Percentiles rank a stretch among this genome's conserved stretches.
Conservation (phyloP, 306 rosid genomes). For the Rubus parviflorus region DNA sequence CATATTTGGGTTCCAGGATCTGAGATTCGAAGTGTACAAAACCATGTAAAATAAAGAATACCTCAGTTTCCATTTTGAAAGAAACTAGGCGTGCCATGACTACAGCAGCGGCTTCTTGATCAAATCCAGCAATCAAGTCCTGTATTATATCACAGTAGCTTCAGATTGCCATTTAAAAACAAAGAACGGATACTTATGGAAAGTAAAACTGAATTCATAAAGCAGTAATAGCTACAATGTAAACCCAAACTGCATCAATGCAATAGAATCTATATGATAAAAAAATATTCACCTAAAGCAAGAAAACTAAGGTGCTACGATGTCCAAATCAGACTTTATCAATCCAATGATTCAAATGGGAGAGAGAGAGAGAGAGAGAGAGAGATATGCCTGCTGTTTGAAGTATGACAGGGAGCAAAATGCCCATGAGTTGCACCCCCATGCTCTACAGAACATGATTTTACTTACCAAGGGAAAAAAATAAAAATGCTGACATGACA, state of each 20-base stretch:
- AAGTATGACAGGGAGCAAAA: not conserved
- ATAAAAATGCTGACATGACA: not conserved
- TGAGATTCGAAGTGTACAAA: conserved; percentile 14
- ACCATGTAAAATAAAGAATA: conserved; percentile 26
- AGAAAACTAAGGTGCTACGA: not conserved
- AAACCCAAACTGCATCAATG: not conserved
- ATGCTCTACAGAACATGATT: not conserved
- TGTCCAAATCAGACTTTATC: not conserved
- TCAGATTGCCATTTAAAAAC: not conserved
- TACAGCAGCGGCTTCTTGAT: conserved; percentile 99
- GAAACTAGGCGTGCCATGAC: conserved; percentile 97
- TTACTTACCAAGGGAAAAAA: not conserved
- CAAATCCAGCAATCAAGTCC: conserved; percentile 98
- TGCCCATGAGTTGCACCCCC: no score
- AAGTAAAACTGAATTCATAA: not conserved
- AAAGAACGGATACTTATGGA: not conserved
- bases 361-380: not conserved
- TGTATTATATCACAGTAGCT: conserved; percentile 25
- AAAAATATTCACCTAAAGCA: not conserved
- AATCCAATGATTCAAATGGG: not conserved
- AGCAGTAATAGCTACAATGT: not conserved
- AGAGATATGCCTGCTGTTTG: not conserved
- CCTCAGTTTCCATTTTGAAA: conserved; percentile 98
- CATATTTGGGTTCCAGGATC: not conserved
- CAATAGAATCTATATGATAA: not conserved